These are phyloP conservation scores for Rhynchosporium graminicola DNA, from an alignment of 2,329 filamentous ascomycete species.

Conservation along the genomic window DNA sequence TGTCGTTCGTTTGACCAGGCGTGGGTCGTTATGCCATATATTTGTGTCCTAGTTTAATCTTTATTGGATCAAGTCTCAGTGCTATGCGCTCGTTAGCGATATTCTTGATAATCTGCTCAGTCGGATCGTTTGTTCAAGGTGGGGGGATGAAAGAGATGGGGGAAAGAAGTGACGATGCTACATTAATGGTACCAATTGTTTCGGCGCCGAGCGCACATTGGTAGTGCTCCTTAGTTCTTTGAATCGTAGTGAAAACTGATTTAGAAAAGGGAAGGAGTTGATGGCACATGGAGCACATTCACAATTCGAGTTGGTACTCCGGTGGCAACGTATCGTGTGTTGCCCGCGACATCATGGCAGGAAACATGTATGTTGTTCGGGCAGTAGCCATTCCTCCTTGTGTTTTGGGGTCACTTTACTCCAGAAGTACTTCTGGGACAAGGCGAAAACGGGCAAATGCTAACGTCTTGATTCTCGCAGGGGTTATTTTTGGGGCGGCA, in stretches of 20 bases:
- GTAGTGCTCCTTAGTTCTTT: slow-evolving; percentile 14
- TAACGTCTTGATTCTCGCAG: too few species aligned
- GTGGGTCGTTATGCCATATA: background rate
- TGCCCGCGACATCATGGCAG: slow-evolving; percentile 45
- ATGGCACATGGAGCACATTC: slow-evolving; percentile 47
- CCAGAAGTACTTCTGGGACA: too few species aligned
- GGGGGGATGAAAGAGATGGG: slow-evolving; percentile 7
- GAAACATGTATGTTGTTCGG: slow-evolving; percentile 39
- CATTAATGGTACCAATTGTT: slow-evolving; percentile 28
- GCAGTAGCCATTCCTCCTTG: too few species aligned
- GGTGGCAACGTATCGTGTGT: slow-evolving; percentile 42
- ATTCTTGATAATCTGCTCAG: slow-evolving; percentile 10
- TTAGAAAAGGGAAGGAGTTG: slow-evolving; percentile 35
- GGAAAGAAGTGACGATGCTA: slow-evolving; percentile 28
- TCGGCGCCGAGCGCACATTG: slow-evolving; percentile 28
- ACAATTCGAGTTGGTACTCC: slow-evolving; percentile 44
- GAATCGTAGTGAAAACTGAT: background rate
- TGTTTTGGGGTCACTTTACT: too few species aligned
- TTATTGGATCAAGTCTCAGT: slow-evolving; percentile 3
- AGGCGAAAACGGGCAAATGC: too few species aligned
- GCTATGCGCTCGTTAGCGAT: slow-evolving; percentile 28
- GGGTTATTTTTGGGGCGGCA: slow-evolving; percentile 64
- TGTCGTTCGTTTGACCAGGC: slow-evolving; percentile 6
- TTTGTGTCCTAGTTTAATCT: background rate
- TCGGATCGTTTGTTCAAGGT: background rate